phyloP scores from a whole-genome alignment of 805 yeast genomes.

The Candida nemodendra region DNA sequence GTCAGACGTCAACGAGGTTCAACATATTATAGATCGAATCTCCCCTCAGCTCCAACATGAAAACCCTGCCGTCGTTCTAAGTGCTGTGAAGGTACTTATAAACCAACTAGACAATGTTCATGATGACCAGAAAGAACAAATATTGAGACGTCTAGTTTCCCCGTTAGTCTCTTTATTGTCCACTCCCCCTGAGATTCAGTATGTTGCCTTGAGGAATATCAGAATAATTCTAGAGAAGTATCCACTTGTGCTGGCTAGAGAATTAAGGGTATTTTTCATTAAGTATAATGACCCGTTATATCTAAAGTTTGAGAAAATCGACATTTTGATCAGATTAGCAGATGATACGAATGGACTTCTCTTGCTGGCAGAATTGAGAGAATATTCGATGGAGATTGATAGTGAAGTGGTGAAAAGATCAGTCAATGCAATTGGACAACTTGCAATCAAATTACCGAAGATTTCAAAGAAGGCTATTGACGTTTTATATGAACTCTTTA shows the following conservation, averaged over 20 bases:
- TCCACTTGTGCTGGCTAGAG: constrained; percentile 74
- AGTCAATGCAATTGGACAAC: constrained; percentile 65
- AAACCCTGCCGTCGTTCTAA: constrained; percentile 89
- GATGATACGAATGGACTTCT: constrained; percentile 56
- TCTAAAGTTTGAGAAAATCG: constrained; percentile 73
- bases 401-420: constrained; percentile 69
- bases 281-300: constrained; percentile 84
- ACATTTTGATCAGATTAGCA: constrained; percentile 68
- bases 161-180: constrained; percentile 86
- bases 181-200: constrained; percentile 92
- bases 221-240: constrained; percentile 85
- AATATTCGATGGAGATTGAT: constrained; percentile 84
- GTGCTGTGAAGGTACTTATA: constrained; percentile 77
- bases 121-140: constrained; percentile 36
- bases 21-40: constrained; percentile 82
- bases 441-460: constrained; percentile 61
- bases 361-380: constrained; percentile 68
- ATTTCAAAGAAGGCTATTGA: constrained; percentile 59
- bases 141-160: constrained; percentile 71
- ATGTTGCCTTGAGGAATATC: constrained; percentile 87
- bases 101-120: constrained; percentile 57
- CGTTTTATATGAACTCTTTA: constrained; percentile 54
- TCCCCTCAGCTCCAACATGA: constrained; percentile 96
- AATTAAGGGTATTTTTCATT: constrained; percentile 85
- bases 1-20: constrained; percentile 60